Evolutionary conservation across 257 asterid genomes (phyloP).

Genomic region (Oldenlandia corymbosa): DNA sequence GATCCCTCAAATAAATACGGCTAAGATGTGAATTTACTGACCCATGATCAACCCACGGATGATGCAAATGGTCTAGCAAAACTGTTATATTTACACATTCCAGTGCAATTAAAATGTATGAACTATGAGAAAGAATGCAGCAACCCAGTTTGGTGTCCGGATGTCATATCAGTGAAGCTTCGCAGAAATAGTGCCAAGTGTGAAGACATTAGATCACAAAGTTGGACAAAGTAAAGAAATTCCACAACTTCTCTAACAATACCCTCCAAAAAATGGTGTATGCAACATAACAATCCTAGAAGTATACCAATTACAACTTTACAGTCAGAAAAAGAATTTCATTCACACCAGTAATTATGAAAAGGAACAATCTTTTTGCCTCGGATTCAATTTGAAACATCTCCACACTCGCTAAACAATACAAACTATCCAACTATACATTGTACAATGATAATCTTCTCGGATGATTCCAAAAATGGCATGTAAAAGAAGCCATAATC

Average conservation of each 20-base stretch:
- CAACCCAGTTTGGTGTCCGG: not conserved
- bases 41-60: too few species aligned
- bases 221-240: not conserved
- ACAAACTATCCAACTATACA: not conserved
- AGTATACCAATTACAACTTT: too few species aligned
- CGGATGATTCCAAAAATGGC: not conserved
- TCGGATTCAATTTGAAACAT: not conserved
- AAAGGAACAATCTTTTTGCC: not conserved
- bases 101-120: not conserved
- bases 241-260: not conserved
- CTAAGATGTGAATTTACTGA: too few species aligned
- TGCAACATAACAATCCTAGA: not conserved
- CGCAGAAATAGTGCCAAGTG: not conserved
- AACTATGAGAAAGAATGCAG: not conserved
- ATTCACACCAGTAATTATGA: not conserved
- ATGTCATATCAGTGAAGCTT: too few species aligned
- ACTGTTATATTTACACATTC: not conserved
- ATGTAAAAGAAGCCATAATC: too few species aligned
- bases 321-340: not conserved
- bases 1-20: too few species aligned
- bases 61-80: too few species aligned
- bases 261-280: not conserved
- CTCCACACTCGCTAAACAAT: too few species aligned
- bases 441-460: not conserved
- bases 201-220: not conserved